Evolutionary conservation across 2,329 filamentous ascomycete species (phyloP).

Genomic region (Gaeumannomyces tritici): DNA sequence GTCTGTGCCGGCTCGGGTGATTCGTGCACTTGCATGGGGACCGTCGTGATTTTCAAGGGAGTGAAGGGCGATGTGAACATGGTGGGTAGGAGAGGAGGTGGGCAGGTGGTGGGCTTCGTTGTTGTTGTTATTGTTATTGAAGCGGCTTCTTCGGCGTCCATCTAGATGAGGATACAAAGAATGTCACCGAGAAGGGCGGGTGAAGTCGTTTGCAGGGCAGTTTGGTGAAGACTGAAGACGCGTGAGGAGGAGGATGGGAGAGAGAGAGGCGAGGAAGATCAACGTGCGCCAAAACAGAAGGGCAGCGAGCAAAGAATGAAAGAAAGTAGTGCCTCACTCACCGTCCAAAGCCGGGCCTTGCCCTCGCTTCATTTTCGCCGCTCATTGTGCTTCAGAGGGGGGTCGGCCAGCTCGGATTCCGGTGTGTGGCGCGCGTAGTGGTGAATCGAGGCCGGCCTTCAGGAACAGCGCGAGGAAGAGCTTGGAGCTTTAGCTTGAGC

Average conservation of each 20-base stretch:
- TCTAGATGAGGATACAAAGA: neutral
- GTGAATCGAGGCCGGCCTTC: neutral
- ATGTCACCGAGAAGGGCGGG: too few relatives aligned
- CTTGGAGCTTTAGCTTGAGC: too few relatives aligned
- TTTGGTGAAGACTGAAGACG: neutral
- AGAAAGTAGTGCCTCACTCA: neutral
- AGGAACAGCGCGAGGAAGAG: neutral
- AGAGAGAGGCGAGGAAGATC: neutral
- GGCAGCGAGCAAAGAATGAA: neutral
- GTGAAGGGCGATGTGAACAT: slow-evolving; percentile 34
- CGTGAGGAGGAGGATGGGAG: neutral
- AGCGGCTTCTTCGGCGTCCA: neutral
- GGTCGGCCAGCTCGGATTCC: neutral
- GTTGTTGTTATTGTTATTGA: neutral
- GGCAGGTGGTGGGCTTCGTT: slow-evolving; percentile 18
- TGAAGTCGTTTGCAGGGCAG: too few relatives aligned
- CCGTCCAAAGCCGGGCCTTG: neutral
- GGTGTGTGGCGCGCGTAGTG: too few relatives aligned
- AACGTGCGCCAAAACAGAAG: neutral
- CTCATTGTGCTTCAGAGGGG: neutral
- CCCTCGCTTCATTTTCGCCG: neutral
- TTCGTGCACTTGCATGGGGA: slow-evolving; percentile 20
- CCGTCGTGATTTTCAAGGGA: slow-evolving; percentile 38
- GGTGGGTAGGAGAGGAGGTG: slow-evolving; percentile 35
- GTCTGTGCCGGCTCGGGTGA: slow-evolving; percentile 48